Evolutionary conservation across 805 yeast species (phyloP), one percentile per base, ranked within the genome.

Genomic region (Nakazawaea pomicola): DNA sequence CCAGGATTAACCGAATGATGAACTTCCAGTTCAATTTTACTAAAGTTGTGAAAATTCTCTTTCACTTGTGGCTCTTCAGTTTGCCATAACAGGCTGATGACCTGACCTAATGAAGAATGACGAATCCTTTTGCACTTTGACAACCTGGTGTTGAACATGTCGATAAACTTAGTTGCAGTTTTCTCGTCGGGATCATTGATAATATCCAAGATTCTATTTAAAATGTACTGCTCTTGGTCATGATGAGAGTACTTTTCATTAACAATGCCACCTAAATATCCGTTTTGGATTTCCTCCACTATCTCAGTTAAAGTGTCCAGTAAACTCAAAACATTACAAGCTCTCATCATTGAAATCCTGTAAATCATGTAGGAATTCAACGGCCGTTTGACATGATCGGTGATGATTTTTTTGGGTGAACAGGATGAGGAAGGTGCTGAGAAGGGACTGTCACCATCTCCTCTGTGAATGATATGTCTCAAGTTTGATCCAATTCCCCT

Each of bases 281-380:
- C 11, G n/a, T 28, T n/a, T 3, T 19, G 15, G n/a, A 36, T 27
- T 5, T 36, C 33, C 7, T 28, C 19, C 12, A 29, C 32, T 4
- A 36, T 9, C 17, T 36, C 27, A 5, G 39, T 28, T 25, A 36
- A 28, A 8, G 29, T 15, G 14, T 28, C 39, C 11, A 28, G 14
- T 18, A 36, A 36, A 14, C 14, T 20, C n/a, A 36, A 28, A 10
- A 36, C 32, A 7, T 19, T 28, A 16, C 15, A n/a, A n/a, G 29
- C 27, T 36, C 18, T 36, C 33, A 36, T 36, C 39, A 36, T 36
- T 20, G 39, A 28, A 4, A 27, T 15, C 8, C 39, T 10, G 21
- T 36, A 36, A 7, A 36, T 32, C 39, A 36, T 36, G 19, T 36
- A 36, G 6, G 39, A 36, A 15, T 36, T 36, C 33, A 36, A 36